Conservation (phyloP, 768 basidiomycete genomes). For the Termitomyces sp. region DNA sequence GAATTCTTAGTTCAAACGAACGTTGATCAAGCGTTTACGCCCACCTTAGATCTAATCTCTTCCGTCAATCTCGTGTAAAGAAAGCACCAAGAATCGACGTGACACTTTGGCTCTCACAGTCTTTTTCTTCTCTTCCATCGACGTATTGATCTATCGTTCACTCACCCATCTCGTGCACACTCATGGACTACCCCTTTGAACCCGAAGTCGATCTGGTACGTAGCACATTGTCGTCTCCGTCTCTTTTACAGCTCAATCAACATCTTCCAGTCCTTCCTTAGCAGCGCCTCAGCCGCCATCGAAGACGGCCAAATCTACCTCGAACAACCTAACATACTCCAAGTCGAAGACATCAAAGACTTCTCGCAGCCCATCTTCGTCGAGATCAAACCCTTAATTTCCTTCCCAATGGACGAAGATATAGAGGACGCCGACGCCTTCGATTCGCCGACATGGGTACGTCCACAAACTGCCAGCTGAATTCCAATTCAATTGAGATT, state of each 20-base stretch:
- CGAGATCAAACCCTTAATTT: conserved; percentile 7
- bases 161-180: neutral
- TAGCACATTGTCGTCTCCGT: neutral
- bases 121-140: too few relatives aligned
- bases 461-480: neutral
- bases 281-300: neutral
- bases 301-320: neutral
- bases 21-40: neutral
- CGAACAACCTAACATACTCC: neutral
- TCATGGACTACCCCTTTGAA: neutral
- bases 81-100: neutral
- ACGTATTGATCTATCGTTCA: neutral
- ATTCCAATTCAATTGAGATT: neutral
- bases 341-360: conserved; percentile 1
- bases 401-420: neutral
- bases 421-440: neutral
- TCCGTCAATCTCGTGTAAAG: neutral
- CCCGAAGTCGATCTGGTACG: neutral
- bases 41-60: neutral
- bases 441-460: neutral
- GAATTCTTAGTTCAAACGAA: neutral
- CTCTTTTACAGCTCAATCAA: neutral
- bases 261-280: neutral
- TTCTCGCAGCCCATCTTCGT: conserved; percentile 1
- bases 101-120: neutral